Conservation (phyloP, 805 yeast species). For the Hanseniaspora pseudoguilliermondii region DNA sequence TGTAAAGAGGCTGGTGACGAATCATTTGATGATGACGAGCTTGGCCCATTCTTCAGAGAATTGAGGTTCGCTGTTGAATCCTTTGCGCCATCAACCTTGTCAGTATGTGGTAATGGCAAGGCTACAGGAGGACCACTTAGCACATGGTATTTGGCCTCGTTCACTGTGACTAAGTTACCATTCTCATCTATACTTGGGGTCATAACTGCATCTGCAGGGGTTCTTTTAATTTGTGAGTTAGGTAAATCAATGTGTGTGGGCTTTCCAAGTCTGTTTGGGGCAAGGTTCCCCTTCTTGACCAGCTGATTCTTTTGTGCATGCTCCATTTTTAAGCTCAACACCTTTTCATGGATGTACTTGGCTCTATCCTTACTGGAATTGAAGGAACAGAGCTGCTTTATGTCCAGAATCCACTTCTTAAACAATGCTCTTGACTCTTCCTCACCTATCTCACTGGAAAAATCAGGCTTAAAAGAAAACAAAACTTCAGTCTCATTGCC, state of each 20-base stretch:
- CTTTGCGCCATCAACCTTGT: not conserved
- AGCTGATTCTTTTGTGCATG: constrained; percentile 5
- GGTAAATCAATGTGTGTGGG: constrained; percentile 12
- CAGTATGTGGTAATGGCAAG: not conserved
- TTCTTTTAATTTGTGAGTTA: not conserved
- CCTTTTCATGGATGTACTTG: constrained; percentile 31
- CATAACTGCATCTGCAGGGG: constrained; percentile 16
- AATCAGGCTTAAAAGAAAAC: constrained; percentile 26
- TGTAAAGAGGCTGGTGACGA: constrained; percentile 20
- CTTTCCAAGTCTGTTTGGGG: not conserved
- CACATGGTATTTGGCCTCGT: constrained; percentile 15
- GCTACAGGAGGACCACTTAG: not conserved
- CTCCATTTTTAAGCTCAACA: constrained; percentile 15
- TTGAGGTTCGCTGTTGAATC: not conserved
- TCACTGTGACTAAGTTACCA: constrained; percentile 27
- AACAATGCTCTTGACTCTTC: constrained; percentile 27
- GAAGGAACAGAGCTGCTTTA: constrained; percentile 39
- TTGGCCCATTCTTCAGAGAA: not conserved
- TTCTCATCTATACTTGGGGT: constrained; percentile 30
- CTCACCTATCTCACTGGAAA: constrained; percentile 31
- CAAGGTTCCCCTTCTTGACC: not conserved
- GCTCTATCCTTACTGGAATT: constrained; percentile 39
- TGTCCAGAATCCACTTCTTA: constrained; percentile 42
- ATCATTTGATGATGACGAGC: not conserved
- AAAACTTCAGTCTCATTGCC: constrained; percentile 14